Percentiles rank a stretch among this genome's conserved stretches.
These are phyloP conservation scores for Chlorella sp. DNA, from an alignment of 139 green algal genomes.

Conservation along the genomic window DNA sequence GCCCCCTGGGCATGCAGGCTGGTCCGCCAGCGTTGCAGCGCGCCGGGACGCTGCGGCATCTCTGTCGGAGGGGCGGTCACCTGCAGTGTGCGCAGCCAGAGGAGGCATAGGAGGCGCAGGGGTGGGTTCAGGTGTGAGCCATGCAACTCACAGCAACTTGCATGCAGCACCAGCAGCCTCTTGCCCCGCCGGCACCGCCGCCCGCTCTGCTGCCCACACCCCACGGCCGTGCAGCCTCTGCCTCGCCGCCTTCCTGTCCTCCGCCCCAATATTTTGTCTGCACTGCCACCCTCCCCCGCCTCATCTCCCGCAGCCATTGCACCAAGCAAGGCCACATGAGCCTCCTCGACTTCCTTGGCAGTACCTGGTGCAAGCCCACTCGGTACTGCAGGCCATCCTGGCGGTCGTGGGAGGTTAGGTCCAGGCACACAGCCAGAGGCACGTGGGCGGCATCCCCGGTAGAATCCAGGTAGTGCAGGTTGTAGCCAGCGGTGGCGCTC, in stretches of 20 bases:
- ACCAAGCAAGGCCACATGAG: no score
- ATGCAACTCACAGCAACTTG: no score
- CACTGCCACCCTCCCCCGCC: no score
- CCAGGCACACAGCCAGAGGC: conserved; percentile 49
- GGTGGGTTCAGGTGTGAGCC: no score
- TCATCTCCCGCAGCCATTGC: no score
- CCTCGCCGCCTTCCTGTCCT: no score
- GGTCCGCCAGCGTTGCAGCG: conserved; percentile 33
- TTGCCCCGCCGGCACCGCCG: no score
- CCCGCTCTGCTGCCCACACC: no score
- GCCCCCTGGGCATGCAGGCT: conserved; percentile 64
- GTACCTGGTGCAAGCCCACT: conserved; percentile 64
- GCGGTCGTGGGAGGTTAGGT: conserved; percentile 53
- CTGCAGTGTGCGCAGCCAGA: neutral
- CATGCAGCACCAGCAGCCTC: neutral
- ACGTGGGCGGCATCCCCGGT: conserved; percentile 46
- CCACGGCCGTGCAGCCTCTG: no score
- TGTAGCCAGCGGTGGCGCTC: conserved; percentile 30
- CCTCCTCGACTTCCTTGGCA: neutral
- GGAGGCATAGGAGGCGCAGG: neutral
- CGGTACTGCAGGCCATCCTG: conserved; percentile 70
- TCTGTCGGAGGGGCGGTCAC: conserved; percentile 20
- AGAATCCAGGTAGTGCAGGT: conserved; percentile 55
- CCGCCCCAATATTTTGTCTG: no score
- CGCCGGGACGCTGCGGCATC: neutral